These are phyloP conservation scores for Lipomyces oligophaga DNA, from an alignment of 805 yeast genomes.

Conservation along the genomic window DNA sequence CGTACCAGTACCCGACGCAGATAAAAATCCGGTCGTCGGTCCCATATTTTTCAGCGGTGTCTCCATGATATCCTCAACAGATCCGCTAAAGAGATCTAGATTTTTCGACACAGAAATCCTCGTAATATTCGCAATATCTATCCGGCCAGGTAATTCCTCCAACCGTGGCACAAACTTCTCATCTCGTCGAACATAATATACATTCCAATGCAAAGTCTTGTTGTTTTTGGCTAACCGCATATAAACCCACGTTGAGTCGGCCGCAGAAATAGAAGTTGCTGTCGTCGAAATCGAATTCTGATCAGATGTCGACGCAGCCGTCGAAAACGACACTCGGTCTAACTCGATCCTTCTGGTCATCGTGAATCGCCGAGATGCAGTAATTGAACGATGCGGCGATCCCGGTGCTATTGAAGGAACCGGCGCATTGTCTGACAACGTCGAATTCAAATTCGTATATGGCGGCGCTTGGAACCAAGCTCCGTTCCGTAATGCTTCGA, in stretches of 20 bases:
- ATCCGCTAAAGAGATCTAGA: too few species aligned
- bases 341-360: background rate
- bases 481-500: slow-evolving; percentile 10
- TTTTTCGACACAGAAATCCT: too few species aligned
- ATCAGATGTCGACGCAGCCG: background rate
- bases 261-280: slow-evolving; percentile 6
- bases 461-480: slow-evolving; percentile 14
- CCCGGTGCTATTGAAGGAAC: background rate
- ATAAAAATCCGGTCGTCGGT: background rate
- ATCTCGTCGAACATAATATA: too few species aligned
- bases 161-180: background rate
- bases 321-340: background rate
- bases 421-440: background rate
- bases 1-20: background rate
- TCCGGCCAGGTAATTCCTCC: slow-evolving; percentile 8
- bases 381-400: background rate
- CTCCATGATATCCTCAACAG: background rate
- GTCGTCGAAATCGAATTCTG: background rate
- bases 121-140: too few species aligned
- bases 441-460: background rate
- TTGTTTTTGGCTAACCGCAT: slow-evolving; percentile 6
- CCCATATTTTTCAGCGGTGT: background rate
- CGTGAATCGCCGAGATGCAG: background rate
- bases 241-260: slow-evolving; percentile 5
- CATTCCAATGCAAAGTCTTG: too few species aligned